Percentiles rank a stretch among this genome's conserved stretches.
Evolutionary conservation across 2,329 filamentous ascomycete genomes (phyloP).

Genomic region (Hypoxylon sp.): DNA sequence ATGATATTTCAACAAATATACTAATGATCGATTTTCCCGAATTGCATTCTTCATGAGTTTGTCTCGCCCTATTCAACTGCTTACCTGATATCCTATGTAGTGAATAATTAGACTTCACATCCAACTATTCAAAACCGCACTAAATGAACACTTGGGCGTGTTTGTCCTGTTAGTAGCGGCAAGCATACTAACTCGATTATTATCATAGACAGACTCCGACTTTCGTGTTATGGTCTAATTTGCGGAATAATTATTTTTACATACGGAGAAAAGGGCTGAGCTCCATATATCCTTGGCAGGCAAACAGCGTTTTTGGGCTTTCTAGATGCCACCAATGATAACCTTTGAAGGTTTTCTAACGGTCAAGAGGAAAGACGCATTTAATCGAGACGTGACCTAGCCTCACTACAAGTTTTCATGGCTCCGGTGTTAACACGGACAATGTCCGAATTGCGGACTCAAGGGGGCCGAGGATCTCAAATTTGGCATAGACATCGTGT

Average conservation of each 20-base stretch:
- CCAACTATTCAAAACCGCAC: too few relatives aligned
- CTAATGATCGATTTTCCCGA: background rate
- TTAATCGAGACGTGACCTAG: background rate
- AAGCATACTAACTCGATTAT: too few relatives aligned
- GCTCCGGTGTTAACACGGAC: background rate
- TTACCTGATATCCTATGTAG: background rate
- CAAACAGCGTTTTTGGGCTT: too few relatives aligned
- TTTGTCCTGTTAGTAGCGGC: too few relatives aligned
- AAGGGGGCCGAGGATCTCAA: constrained; percentile 14
- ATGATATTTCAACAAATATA: background rate
- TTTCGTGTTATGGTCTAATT: too few relatives aligned
- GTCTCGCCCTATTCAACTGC: background rate
- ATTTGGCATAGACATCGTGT: constrained; percentile 16
- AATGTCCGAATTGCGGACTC: constrained; percentile 3
- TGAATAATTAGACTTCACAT: too few relatives aligned
- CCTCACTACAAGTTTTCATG: background rate
- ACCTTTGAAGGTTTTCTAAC: background rate
- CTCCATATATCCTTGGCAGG: background rate
- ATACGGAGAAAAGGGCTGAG: too few relatives aligned
- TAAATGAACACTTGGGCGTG: too few relatives aligned
- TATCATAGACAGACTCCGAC: too few relatives aligned
- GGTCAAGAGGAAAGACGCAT: background rate
- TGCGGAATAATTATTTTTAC: too few relatives aligned
- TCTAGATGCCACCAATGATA: background rate
- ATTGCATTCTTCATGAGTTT: background rate